Percentiles rank a stretch among this genome's conserved stretches.
Evolutionary conservation across 1,139 yeast species (phyloP).

Genomic region (Sugiyamaella paludigena): DNA sequence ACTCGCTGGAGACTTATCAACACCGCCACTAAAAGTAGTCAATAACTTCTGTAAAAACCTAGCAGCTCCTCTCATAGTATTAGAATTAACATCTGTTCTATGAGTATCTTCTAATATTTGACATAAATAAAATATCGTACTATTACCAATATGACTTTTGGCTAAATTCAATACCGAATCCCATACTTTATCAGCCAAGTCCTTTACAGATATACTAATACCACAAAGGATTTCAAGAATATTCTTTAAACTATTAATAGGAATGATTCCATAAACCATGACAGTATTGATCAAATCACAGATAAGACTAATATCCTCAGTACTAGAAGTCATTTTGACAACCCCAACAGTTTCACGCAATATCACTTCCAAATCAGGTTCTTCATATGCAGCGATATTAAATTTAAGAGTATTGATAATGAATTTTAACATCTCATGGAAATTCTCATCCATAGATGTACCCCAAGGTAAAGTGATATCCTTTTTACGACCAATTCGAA

Average conservation of each 20-base stretch:
- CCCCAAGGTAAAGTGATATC: constrained; percentile 37
- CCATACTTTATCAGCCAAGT: constrained; percentile 44
- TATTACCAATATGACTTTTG: constrained; percentile 39
- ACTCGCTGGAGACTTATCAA: too few relatives aligned
- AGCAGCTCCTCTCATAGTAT: constrained; percentile 52
- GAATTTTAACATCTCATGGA: constrained; percentile 41
- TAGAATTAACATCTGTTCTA: constrained; percentile 35
- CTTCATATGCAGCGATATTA: constrained; percentile 49
- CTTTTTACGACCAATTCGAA: constrained; percentile 29
- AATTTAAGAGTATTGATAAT: constrained; percentile 48
- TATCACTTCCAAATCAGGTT: constrained; percentile 40
- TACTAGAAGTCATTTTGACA: constrained; percentile 46
- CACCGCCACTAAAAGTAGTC: constrained; percentile 14
- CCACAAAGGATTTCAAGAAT: constrained; percentile 52
- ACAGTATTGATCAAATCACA: constrained; percentile 49
- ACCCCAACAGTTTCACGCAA: constrained; percentile 43
- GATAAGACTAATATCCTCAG: constrained; percentile 43
- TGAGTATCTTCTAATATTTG: constrained; percentile 39
- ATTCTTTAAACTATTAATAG: constrained; percentile 41
- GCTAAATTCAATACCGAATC: constrained; percentile 41
- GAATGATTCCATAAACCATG: constrained; percentile 49
- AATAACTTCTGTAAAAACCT: constrained; percentile 32
- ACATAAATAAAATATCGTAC: constrained; percentile 40
- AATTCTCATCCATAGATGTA: constrained; percentile 33
- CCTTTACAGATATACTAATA: constrained; percentile 42